Evolutionary conservation across 805 yeast genomes (phyloP), one percentile per base, ranked within the genome.

Genomic region (Metschnikowia borealis): DNA sequence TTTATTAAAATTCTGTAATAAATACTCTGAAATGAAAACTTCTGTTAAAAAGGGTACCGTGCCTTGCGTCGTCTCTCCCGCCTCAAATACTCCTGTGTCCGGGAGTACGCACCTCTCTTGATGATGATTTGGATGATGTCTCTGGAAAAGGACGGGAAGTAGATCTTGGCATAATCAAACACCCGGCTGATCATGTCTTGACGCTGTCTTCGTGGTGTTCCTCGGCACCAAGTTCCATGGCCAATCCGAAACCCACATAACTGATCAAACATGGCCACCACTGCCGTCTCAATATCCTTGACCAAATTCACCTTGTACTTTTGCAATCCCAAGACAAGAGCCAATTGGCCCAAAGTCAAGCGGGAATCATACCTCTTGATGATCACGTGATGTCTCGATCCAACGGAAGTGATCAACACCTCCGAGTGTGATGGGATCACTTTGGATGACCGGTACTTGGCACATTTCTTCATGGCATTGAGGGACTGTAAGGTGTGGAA

Each of bases 141-240:
- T 44, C 71, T 73, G 41, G 77, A 68, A 59, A 85, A 82, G 50
- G 74, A 75, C 5, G 75, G 72, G 59, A 78, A 83, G 39, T 73
- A 74, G 2, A 58, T 59, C 32, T 69, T 71, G 6, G 85, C 81
- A 49, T 76, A 70, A 6, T 60, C 58, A 58, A 76, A 70, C 44
- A 89, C 72, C 46, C 74, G 68, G 23, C 73, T 72, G 23, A 87
- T 68, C 40, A 83, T 67, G 5, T 65, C 58, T 10, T 64, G 64
- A 38, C 96, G 73, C 54, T 79, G 78, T 4, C 65, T 68, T 47
- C 74, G 77, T 1, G 79, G 73, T 0, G 94, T 86, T 60, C 86
- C 96, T 54, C 96, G 75, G 39, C 87, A 83, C 96, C 96, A 89
- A 0, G 96, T 87, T 60, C 81, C 80, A 54, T 81, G 78, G 5